Evolutionary conservation across 2,329 filamentous ascomycete genomes (phyloP), one percentile per base, ranked within the genome.

Genomic region (Cytospora leucostoma): DNA sequence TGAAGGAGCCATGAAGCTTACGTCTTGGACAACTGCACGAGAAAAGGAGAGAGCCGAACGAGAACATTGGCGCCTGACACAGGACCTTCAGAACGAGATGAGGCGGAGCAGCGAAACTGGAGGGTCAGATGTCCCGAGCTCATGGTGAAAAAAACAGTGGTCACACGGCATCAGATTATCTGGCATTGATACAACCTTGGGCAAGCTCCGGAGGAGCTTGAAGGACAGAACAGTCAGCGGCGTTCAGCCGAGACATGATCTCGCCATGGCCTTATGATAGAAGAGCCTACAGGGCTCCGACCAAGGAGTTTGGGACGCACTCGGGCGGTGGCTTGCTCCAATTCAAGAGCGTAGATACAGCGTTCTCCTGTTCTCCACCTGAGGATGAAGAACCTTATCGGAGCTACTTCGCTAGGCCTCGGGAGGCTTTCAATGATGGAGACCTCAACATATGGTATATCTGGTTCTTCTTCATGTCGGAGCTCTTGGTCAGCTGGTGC

Each of bases 21-120:
- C 77, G 12, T 74, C 77, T 33, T 81, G 78, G 79, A 78, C 74
- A 53, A 69, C 75, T 34, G 70, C 70, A 60, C 74, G 71, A 64
- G 71, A 71, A 1, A 35, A 49, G 63, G 73, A 65, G 71, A 75
- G 59, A 67, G 65, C 57, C 32, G 64, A 67, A 34, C 47, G 53
- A 51, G 65, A 65, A 35, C 52, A 65, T 50, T 65, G 64, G 64
- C 58, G 61, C 13, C 61, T 56, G 19, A 51, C 56, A 17, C 59
- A 57, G 32, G 40, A 52, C 6, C 57, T 62, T 34, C 54, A 53
- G 13, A 38, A 34, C 6, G 60, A 47, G 33, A 35, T 61, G 34
- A 40, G 44, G 54, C 63, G 15, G 65, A 71, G 47, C 67, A 71
- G 59, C n/a, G 59, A 69, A 65, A 52, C 51, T 64, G n/a, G 69